Evolutionary conservation across 2,329 filamentous ascomycete genomes (phyloP).

Genomic region (Diaporthe humulicola): DNA sequence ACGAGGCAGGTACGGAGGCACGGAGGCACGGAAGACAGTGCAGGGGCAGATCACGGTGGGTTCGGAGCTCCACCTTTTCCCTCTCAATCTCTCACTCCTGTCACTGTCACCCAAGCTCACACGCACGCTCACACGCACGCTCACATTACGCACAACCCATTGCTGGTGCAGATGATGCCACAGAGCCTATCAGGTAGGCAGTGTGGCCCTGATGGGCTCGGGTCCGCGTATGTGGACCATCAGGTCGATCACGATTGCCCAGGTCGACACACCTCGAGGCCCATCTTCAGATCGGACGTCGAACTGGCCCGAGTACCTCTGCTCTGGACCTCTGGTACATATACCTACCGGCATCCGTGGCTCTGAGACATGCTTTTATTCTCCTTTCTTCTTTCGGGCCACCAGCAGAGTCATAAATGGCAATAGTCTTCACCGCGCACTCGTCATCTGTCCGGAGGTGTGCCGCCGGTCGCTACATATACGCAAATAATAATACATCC

Average conservation of each 20-base stretch:
- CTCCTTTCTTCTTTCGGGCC: constrained; percentile 25
- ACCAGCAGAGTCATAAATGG: constrained; percentile 13
- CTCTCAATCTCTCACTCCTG: no score
- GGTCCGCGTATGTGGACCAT: background rate
- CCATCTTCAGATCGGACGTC: background rate
- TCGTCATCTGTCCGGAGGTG: background rate
- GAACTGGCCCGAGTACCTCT: background rate
- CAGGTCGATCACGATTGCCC: constrained; percentile 18
- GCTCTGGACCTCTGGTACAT: no score
- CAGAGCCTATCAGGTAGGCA: background rate
- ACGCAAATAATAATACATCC: constrained; percentile 1
- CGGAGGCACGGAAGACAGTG: background rate
- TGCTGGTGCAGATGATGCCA: background rate
- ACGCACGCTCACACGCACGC: background rate
- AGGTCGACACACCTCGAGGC: background rate
- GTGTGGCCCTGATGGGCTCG: constrained; percentile 1
- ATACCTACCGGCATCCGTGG: constrained; percentile 2
- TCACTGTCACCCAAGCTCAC: background rate
- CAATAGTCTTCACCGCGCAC: constrained; percentile 3
- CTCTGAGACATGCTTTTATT: constrained; percentile 33
- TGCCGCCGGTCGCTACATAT: background rate
- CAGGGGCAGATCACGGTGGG: background rate
- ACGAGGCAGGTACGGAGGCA: constrained; percentile 19
- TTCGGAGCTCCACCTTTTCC: background rate
- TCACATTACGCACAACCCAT: background rate